Conservation (phyloP, 2,329 filamentous ascomycete species). For the Ceratocystis diversiconidia region DNA sequence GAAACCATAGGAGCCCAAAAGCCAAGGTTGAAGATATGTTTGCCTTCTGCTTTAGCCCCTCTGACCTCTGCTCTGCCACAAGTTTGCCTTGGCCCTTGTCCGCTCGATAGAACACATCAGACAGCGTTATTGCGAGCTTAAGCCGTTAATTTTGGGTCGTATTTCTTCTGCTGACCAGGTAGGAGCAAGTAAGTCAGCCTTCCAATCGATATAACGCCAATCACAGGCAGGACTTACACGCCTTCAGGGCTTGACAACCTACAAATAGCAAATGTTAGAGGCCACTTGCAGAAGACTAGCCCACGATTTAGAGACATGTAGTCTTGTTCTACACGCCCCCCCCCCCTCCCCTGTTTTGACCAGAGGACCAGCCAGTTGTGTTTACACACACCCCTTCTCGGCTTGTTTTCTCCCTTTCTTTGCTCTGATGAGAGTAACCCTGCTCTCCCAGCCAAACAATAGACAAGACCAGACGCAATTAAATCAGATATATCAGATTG, state of each 20-base stretch:
- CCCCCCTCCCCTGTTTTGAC: neutral
- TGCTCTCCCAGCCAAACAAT: neutral
- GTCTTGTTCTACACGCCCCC: neutral
- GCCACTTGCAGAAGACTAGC: neutral
- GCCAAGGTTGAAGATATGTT: neutral
- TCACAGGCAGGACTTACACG: conserved; percentile 3
- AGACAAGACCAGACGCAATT: neutral
- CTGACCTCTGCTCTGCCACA: neutral
- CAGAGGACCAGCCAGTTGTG: neutral
- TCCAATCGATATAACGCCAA: neutral
- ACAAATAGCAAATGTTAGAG: neutral
- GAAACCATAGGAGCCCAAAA: neutral
- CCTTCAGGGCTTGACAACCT: neutral
- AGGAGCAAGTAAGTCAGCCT: neutral
- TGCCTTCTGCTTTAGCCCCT: neutral
- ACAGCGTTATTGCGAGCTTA: neutral
- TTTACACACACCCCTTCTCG: neutral
- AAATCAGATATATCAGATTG: conserved; percentile 8
- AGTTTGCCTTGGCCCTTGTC: neutral
- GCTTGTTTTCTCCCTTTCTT: neutral
- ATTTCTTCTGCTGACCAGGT: conserved; percentile 3
- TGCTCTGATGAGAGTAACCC: neutral
- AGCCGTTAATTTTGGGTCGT: neutral
- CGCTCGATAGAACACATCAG: neutral
- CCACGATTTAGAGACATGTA: neutral